These are phyloP conservation scores for Oryza meyeriana DNA, from an alignment of 176 grass and related monocot genomes.

Conservation along the genomic window DNA sequence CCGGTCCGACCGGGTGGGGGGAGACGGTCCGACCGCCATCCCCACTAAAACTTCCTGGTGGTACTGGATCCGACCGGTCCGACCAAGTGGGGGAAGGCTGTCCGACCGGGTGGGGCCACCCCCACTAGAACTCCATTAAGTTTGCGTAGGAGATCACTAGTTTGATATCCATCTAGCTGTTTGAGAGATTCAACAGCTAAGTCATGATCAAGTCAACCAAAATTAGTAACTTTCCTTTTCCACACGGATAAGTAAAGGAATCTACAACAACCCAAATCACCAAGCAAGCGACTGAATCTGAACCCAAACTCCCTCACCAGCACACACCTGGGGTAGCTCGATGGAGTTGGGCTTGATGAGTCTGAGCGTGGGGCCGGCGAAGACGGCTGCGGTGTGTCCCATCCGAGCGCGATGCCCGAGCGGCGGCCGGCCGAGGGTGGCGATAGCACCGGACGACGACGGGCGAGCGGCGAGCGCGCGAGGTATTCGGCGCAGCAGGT, in stretches of 20 bases:
- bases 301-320: not conserved
- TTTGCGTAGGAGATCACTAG: not conserved
- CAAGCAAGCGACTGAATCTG: not conserved
- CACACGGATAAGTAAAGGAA: conserved; percentile 12
- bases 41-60: too few relatives aligned
- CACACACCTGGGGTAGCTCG: conserved; percentile 70
- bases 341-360: conserved; percentile 71
- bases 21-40: too few relatives aligned
- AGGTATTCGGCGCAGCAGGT: conserved; percentile 20
- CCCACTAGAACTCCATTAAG: too few relatives aligned
- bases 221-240: not conserved
- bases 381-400: conserved; percentile 58
- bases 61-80: too few relatives aligned
- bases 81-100: too few relatives aligned
- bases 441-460: not conserved
- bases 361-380: conserved; percentile 49
- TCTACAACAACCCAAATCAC: not conserved
- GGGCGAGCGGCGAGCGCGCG: conserved; percentile 11
- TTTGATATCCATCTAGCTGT: conserved; percentile 28
- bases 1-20: too few relatives aligned
- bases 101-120: too few relatives aligned
- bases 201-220: conserved; percentile 18
- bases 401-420: conserved; percentile 53
- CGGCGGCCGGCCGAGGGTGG: not conserved
- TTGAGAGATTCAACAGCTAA: not conserved